Base-by-base conservation (phyloP, 2,329 filamentous ascomycete genomes). In the Phialocephala subalpina region DNA sequence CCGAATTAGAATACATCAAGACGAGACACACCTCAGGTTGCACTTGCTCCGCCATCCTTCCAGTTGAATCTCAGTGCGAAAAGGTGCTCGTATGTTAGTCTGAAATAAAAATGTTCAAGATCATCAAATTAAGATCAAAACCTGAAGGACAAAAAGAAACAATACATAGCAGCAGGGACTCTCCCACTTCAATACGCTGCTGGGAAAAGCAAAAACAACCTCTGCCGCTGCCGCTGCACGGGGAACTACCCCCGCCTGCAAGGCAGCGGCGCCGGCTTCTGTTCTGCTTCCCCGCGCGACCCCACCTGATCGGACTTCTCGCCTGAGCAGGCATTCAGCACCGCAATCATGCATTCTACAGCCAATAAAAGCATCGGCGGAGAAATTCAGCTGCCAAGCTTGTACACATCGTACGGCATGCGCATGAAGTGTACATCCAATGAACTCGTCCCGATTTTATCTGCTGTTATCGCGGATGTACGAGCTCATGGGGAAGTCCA, bases 1-100 rank as follows among this genome's bases (percentile, higher is more conserved):
- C 9, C 5, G 4, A 25, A 9, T 11, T 12, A 9, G 14, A 5
- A 14, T n/a, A 42, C 12, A 3, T 42, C 38, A 3, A 14, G 38
- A n/a, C 58, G 25, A 29, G 14, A 52, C 45, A 4, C 33, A 60
- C 58, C 40, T 60, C 58, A 5, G n/a, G 25, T 9, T 35, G 42
- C 35, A 38, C 20, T 52, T 20, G 42, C 16, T 60, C 58, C 11
- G 40, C 18, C 42, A 45, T 25, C 0, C 27, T 18, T 56, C 11
- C 12, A n/a, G 22, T 56, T 9, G 4, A 5, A 33, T 33, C 29
- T 33, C 9, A 9, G 29, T 9, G 4, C 29, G 9, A 33, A 33
- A 9, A 33, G 4, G 29, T 33, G 4, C 29, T 33, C 29, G 9
- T 5, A 4, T 33, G 29, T 5, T 5, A 9, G 9, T 33, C 29